A percentile compares a stretch with the other conserved stretches of the same genome.
phyloP scores from a whole-genome alignment of 164 flowering plant genomes.

The Umbellularia californica region DNA sequence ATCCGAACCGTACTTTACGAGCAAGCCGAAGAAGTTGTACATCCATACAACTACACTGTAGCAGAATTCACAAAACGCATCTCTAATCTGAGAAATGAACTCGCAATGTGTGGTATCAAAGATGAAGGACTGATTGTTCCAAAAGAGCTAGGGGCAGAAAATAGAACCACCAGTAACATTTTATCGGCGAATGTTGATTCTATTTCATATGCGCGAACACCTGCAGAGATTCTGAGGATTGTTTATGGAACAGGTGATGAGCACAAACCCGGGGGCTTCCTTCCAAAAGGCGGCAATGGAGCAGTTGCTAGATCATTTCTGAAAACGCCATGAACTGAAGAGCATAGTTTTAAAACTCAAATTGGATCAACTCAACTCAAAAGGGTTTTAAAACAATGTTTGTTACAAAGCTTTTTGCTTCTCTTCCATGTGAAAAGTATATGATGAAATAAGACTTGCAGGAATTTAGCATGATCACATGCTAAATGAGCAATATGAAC shows the following conservation, averaged over 20 bases:
- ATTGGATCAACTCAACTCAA: too few species aligned
- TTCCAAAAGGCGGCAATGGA: constrained; percentile 48
- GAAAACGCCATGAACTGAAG: not conserved
- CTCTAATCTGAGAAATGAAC: constrained; percentile 38
- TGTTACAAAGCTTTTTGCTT: too few species aligned
- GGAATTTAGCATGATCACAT: too few species aligned
- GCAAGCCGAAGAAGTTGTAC: constrained; percentile 26
- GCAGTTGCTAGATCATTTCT: constrained; percentile 36
- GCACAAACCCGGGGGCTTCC: constrained; percentile 44
- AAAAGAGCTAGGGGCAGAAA: constrained; percentile 40
- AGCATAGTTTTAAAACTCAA: not conserved
- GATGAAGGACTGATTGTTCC: constrained; percentile 63
- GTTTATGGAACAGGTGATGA: constrained; percentile 49
- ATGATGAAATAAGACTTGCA: too few species aligned
- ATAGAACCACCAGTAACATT: constrained; percentile 30
- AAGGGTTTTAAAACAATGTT: too few species aligned
- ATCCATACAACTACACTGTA: constrained; percentile 43
- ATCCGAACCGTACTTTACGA: constrained; percentile 45
- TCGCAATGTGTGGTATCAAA: constrained; percentile 44
- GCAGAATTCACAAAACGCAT: constrained; percentile 43
- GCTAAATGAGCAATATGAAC: too few species aligned
- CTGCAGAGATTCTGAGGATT: constrained; percentile 47
- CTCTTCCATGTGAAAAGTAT: too few species aligned
- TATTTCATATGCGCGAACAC: constrained; percentile 38
- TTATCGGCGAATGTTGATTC: constrained; percentile 35